A percentile compares a stretch with the other conserved stretches of the same genome.
phyloP scores from a whole-genome alignment of 2,329 filamentous ascomycete species.

The Dryadomyces quercus-mongolicae region DNA sequence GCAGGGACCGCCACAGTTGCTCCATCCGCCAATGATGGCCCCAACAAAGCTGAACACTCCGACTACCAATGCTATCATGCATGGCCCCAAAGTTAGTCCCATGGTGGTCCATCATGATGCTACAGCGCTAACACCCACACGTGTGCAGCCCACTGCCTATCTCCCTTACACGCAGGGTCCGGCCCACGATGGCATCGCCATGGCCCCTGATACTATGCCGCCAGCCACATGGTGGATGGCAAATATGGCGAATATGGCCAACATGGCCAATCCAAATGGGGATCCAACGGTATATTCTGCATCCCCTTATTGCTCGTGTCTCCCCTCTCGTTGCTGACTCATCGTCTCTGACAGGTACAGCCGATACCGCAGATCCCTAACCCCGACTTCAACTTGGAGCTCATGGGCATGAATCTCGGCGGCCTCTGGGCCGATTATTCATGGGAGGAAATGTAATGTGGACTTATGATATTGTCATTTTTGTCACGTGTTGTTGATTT shows the following conservation, averaged over 20 bases:
- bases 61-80: slow-evolving; percentile 5
- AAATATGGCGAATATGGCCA: slow-evolving; percentile 13
- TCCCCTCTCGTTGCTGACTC: background rate
- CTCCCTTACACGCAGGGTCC: slow-evolving; percentile 9
- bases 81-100: slow-evolving; percentile 13
- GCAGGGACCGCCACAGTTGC: background rate
- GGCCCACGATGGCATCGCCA: background rate
- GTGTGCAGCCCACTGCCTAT: slow-evolving; percentile 5
- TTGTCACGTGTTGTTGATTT: background rate
- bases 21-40: background rate
- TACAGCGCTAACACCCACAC: background rate
- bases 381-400: slow-evolving; percentile 14
- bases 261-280: slow-evolving; percentile 8
- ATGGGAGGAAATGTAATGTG: slow-evolving; percentile 11
- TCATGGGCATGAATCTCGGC: slow-evolving; percentile 13
- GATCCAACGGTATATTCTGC: slow-evolving; percentile 4
- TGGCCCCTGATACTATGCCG: slow-evolving; percentile 4
- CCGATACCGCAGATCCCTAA: slow-evolving; percentile 5
- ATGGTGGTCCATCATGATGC: background rate
- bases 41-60: background rate
- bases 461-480: background rate
- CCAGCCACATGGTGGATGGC: slow-evolving; percentile 17
- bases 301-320: background rate
- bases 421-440: slow-evolving; percentile 16
- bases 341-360: slow-evolving; percentile 2